Base-by-base conservation (phyloP, 2,329 filamentous ascomycete species). In the Dothideomycetidae sp. region DNA sequence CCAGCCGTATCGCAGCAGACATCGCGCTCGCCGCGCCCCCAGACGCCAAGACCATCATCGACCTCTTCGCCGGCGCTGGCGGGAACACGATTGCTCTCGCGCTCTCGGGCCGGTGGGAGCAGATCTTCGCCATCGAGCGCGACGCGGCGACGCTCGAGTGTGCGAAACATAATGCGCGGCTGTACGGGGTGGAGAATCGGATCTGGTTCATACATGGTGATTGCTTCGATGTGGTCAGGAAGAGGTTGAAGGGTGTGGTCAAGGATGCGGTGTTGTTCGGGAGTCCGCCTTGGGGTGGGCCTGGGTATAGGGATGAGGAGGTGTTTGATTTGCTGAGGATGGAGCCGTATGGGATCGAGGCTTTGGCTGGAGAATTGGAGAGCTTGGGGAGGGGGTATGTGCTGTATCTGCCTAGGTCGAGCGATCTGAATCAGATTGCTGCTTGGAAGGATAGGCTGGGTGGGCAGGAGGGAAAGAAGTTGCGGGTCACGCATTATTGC, bases 61-160 rank as follows among this genome's bases (percentile, higher is more conserved):
- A 98, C 57, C 73, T 81, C 31, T 98, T 98, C 59, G 82, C 78
- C 17, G 90, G 90, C 30, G 85, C 82, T 1, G 90, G 92, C 26
- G 90, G 86, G 38, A 98, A 98, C 56, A 74, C 80, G 15, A 96
- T 98, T 48, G 84, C 86, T n/a, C 92, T 98, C 49, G 88, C 90
- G 12, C 70, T 77, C 7, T 82, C 78, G 1, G 74, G 70, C 13
- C 73, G 76, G 45, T 98, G 84, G 81, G 71, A 76, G 36, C 77
- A 74, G 45, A 73, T 98, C 45, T 84, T 96, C 53, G 84, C 81
- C 29, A 79, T 98, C 48, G 90, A 98, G 60, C 81, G 78, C 48
- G 78, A 96, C 50, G 66, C 76, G 3, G 71, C 75, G 7, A 83
- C 81, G 1, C 69, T 98, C 5, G 77, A 78, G 31, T 98, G 92